Percentiles rank a stretch among this genome's conserved stretches.
These are phyloP conservation scores for Arthrobotrys sphaeroides DNA, from an alignment of 2,329 filamentous ascomycete species.

Conservation along the genomic window DNA sequence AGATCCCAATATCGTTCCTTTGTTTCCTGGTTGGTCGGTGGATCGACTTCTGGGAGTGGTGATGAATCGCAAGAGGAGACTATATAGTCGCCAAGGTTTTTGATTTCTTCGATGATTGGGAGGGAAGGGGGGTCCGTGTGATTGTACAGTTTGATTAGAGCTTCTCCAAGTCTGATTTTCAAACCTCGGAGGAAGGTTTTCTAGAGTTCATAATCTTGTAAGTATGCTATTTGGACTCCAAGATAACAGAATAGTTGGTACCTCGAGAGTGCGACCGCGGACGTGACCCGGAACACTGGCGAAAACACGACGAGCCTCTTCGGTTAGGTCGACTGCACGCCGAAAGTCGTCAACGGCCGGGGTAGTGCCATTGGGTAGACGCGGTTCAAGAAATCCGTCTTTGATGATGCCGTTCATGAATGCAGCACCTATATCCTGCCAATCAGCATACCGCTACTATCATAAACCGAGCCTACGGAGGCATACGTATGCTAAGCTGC, in stretches of 20 bases:
- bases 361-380: slow-evolving; percentile 37
- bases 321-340: slow-evolving; percentile 41
- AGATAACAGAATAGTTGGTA: not conserved
- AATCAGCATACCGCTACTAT: slow-evolving; percentile 33
- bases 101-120: slow-evolving; percentile 50
- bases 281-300: slow-evolving; percentile 38
- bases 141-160: slow-evolving; percentile 48
- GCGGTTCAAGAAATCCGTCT: slow-evolving; percentile 56
- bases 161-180: slow-evolving; percentile 44
- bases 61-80: slow-evolving; percentile 43
- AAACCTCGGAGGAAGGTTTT: slow-evolving; percentile 52
- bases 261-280: slow-evolving; percentile 45
- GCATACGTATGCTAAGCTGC: slow-evolving; percentile 56
- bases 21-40: slow-evolving; percentile 53
- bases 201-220: not conserved
- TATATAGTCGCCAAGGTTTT: slow-evolving; percentile 47
- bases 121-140: slow-evolving; percentile 43
- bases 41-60: slow-evolving; percentile 55
- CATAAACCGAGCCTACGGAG: no score
- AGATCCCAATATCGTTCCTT: slow-evolving; percentile 54
- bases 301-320: slow-evolving; percentile 39
- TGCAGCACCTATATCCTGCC: slow-evolving; percentile 53
- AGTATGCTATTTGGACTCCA: not conserved
- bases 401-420: slow-evolving; percentile 57
- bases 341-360: slow-evolving; percentile 48